A percentile compares a stretch with the other conserved stretches of the same genome.
These are phyloP conservation scores for Nicotiana benthamiana DNA, from an alignment of 257 asterid genomes.

Conservation along the genomic window DNA sequence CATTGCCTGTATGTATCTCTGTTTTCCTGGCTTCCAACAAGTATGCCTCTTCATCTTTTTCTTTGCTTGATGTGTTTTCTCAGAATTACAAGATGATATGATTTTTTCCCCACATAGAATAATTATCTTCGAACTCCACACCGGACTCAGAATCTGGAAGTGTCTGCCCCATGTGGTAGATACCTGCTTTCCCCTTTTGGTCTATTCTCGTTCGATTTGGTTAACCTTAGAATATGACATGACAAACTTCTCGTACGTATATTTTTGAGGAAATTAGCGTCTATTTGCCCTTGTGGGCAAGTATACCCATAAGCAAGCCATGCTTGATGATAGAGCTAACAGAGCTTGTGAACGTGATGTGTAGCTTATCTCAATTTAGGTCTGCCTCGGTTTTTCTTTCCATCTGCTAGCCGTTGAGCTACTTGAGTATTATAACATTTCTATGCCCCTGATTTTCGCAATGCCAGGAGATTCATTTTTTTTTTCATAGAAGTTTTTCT, in stretches of 20 bases:
- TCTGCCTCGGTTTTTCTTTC: background rate
- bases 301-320: background rate
- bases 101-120: background rate
- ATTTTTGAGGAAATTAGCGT: background rate
- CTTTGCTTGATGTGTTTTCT: background rate
- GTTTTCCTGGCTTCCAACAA: background rate
- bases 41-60: background rate
- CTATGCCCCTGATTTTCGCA: background rate
- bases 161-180: background rate
- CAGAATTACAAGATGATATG: background rate
- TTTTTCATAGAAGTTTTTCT: background rate
- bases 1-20: background rate
- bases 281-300: background rate
- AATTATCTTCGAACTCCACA: background rate
- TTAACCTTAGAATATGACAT: background rate
- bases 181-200: background rate
- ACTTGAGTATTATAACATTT: background rate
- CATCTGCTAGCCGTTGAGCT: background rate
- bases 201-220: background rate
- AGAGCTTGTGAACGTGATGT: background rate
- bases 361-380: background rate
- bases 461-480: background rate
- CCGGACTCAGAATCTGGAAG: background rate
- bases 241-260: background rate
- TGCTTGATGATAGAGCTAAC: background rate